Base-by-base conservation (phyloP, 257 asterid species). In the Lantana camara region DNA sequence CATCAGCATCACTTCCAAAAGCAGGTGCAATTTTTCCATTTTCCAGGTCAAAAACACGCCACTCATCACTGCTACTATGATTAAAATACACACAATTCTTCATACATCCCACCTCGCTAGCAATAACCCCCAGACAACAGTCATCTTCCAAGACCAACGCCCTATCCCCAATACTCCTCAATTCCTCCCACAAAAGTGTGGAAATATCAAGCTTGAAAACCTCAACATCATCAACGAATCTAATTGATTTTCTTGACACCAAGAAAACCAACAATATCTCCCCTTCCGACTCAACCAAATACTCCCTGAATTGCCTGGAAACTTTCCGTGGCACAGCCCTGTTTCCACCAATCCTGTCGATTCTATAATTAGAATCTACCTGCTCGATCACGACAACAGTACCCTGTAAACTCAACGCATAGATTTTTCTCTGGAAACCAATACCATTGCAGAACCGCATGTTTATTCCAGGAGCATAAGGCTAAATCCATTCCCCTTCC, bases 271-370 rank as follows among this genome's bases (percentile, higher is more conserved):
- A 4, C 55, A 75, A 42, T 9, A 82, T 59, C 30, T 69, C 78
- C 15, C 83, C 73, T 34, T 68, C 24, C 7, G 69, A 72, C 63
- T 77, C 80, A 17, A 75, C 7, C 27, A 80, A n/a, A 49, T 57
- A 79, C 46, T 72, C 78, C n/a, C 46, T 29, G 59, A 80, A 80
- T 19, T 44, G 63, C 73, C 57, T 70, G 14, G 77, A 68, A 24
- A 22, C 54, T 9, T 8, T 29, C 7, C 59, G 42, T 21, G 82
- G 82, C 41, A 76, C 74, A n/a, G 66, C 75, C 44, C 67, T 54
- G 45, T 30, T 73, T 23, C 35, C 42, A 24, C 85, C 60, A 2
- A 63, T 9, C 4, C 29, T 44, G 3, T 73, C 66, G 42, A 80
- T 60, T 40, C 32, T 22, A 19, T 73, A 63, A 5, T 55, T 4